These are phyloP conservation scores for Cenchrus purpureus DNA, from an alignment of 176 grass and related monocot genomes.

Conservation along the genomic window DNA sequence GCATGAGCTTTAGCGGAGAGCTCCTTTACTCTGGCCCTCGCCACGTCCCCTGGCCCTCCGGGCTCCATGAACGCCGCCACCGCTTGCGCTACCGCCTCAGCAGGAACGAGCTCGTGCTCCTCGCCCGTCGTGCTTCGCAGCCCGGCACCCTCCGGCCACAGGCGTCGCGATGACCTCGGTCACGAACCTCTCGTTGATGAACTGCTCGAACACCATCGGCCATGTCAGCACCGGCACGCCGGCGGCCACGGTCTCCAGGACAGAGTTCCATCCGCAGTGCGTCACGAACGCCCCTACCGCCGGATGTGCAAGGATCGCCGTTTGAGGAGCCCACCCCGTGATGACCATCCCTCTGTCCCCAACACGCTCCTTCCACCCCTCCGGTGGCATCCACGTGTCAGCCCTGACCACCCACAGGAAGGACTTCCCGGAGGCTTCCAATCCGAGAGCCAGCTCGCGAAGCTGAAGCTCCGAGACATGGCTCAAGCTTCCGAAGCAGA, in stretches of 20 bases:
- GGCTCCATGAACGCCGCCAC: constrained; percentile 37
- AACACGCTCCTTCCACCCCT: constrained; percentile 19
- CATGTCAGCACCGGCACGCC: constrained; percentile 58
- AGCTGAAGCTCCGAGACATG: constrained; percentile 39
- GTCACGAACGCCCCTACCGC: constrained; percentile 40
- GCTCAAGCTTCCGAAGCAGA: constrained; percentile 49
- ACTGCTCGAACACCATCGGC: constrained; percentile 51
- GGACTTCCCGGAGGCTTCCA: constrained; percentile 42
- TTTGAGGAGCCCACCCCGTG: constrained; percentile 31
- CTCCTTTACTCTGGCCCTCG: not conserved
- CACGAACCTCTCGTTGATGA: constrained; percentile 36
- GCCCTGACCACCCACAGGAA: constrained; percentile 48
- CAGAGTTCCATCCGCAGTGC: constrained; percentile 57
- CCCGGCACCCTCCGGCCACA: not conserved
- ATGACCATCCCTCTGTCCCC: constrained; percentile 22
- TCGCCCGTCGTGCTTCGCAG: constrained; percentile 4
- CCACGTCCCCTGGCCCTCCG: not conserved
- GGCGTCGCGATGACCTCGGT: not conserved
- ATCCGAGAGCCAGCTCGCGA: constrained; percentile 40
- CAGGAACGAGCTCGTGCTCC: not conserved
- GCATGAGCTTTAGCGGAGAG: constrained; percentile 8
- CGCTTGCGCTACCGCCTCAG: constrained; percentile 6
- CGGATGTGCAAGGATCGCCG: constrained; percentile 6
- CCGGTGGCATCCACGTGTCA: constrained; percentile 16
- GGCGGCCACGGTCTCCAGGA: constrained; percentile 29